Evolutionary conservation across 768 basidiomycete genomes (phyloP), one percentile per base, ranked within the genome.

Genomic region (Mycena maculata): DNA sequence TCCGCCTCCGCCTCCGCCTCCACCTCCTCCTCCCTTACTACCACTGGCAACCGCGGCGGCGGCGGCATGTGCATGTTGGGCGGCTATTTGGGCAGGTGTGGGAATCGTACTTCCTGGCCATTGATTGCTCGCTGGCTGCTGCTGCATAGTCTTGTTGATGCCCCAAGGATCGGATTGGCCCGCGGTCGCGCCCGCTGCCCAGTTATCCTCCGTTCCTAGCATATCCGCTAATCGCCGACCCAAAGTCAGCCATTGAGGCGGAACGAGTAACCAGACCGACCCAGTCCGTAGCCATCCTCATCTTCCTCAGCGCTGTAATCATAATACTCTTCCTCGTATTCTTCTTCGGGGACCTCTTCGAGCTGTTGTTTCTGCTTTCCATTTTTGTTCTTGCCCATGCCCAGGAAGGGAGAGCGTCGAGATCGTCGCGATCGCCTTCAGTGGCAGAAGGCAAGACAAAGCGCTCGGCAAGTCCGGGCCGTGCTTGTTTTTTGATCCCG

Each of bases 311-410:
- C 63, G 33, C 57, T 60, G 42, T 67, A 65, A 54, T 68, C 66
- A 28, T 65, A 68, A 44, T 65, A 63, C 55, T 71, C 70, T 13
- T 71, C 70, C 1, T 41, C 66, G 20, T 67, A 57, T 16, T 63
- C 64, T 22, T 55, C 44, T 62, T 71, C 70, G 22, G 63, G 66
- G 18, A 71, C 67, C 54, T 67, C 63, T 48, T 71, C 70, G 20
- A 68, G 60, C 36, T 5, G 23, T 41, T 50, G 59, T 55, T 71
- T 71, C 47, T 71, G 70, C 33, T 71, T 71, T 39, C 70, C 70
- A 36, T 60, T 65, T 38, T 69, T 69, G 50, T 68, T 68, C 48
- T 65, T 71, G 20, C 44, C 65, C 70, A 71, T 70, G 16, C 20
- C 16, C 9, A 4, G 28, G 23, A 39, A 22, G n/a, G 39, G 47